Conservation (phyloP, 2,329 filamentous ascomycete species). For the Aspergillus calidoustus region DNA sequence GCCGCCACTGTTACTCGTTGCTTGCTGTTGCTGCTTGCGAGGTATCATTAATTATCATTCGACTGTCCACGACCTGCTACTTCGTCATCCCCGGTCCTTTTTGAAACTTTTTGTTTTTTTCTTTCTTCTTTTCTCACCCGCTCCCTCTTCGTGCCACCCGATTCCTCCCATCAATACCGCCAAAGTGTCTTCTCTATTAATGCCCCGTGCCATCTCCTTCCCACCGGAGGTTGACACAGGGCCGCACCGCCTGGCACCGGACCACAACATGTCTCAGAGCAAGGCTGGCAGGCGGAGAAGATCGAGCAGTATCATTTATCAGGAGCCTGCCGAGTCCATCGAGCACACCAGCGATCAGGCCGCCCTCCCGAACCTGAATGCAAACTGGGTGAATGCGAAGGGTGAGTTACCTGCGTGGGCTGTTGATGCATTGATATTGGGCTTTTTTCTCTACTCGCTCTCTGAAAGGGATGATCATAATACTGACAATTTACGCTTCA, state of each 20-base stretch:
- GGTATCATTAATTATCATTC: slow-evolving; percentile 13
- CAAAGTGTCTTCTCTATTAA: slow-evolving; percentile 93
- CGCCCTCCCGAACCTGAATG: slow-evolving; percentile 91
- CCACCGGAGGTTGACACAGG: slow-evolving; percentile 78
- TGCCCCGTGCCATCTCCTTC: slow-evolving; percentile 90
- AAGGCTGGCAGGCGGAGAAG: slow-evolving; percentile 80
- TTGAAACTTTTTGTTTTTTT: slow-evolving; percentile 23
- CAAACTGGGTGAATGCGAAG: slow-evolving; percentile 99
- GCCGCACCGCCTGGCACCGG: slow-evolving; percentile 57
- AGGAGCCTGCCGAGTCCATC: slow-evolving; percentile 93
- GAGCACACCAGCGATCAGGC: slow-evolving; percentile 98
- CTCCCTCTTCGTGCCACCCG: slow-evolving; percentile 20
- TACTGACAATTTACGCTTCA: slow-evolving; percentile 23
- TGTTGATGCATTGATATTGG: slow-evolving; percentile 12
- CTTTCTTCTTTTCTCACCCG: slow-evolving; percentile 32
- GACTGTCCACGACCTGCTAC: slow-evolving; percentile 1
- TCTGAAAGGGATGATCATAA: background rate
- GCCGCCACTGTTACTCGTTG: slow-evolving; percentile 10
- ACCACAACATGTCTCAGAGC: slow-evolving; percentile 66
- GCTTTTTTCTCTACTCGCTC: background rate
- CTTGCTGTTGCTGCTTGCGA: slow-evolving; percentile 1
- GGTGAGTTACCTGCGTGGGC: slow-evolving; percentile 61
- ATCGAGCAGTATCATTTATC: slow-evolving; percentile 98
- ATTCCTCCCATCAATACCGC: slow-evolving; percentile 67
- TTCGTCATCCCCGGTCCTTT: slow-evolving; percentile 18